Percentiles rank a stretch among this genome's conserved stretches.
phyloP scores from a whole-genome alignment of 257 asterid genomes.

The Leonotis leonurus region DNA sequence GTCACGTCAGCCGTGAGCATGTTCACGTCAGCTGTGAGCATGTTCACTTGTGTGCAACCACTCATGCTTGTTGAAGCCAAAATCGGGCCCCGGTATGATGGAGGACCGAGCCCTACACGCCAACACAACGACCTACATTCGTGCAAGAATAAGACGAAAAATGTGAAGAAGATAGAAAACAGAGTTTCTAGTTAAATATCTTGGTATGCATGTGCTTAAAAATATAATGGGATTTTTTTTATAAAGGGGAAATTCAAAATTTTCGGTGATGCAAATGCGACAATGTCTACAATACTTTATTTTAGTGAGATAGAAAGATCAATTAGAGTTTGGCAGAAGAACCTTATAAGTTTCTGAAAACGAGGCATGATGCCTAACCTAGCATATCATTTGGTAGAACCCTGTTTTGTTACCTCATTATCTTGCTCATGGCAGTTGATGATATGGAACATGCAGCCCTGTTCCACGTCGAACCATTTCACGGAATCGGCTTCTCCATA shows the following conservation, averaged over 20 bases:
- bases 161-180: background rate
- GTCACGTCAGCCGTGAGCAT: slow-evolving; percentile 44
- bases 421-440: slow-evolving; percentile 59
- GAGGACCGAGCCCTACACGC: slow-evolving; percentile 52
- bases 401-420: slow-evolving; percentile 39
- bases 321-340: no score
- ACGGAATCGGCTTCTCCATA: slow-evolving; percentile 63
- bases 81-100: slow-evolving; percentile 61
- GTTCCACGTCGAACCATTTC: slow-evolving; percentile 60
- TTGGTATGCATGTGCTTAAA: no score
- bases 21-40: no score
- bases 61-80: slow-evolving; percentile 40
- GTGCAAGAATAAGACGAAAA: background rate
- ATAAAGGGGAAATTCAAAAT: no score
- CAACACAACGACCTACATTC: slow-evolving; percentile 38
- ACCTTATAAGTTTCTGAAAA: no score
- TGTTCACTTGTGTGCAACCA: slow-evolving; percentile 54
- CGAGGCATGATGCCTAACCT: no score
- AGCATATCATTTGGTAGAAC: no score
- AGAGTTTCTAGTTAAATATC: no score
- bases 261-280: no score
- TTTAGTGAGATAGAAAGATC: no score
- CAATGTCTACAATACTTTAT: no score
- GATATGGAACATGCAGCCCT: slow-evolving; percentile 53
- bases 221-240: no score